These are phyloP conservation scores for Chaetomium fimeti DNA, from an alignment of 495 filamentous ascomycete genomes.

Conservation along the genomic window DNA sequence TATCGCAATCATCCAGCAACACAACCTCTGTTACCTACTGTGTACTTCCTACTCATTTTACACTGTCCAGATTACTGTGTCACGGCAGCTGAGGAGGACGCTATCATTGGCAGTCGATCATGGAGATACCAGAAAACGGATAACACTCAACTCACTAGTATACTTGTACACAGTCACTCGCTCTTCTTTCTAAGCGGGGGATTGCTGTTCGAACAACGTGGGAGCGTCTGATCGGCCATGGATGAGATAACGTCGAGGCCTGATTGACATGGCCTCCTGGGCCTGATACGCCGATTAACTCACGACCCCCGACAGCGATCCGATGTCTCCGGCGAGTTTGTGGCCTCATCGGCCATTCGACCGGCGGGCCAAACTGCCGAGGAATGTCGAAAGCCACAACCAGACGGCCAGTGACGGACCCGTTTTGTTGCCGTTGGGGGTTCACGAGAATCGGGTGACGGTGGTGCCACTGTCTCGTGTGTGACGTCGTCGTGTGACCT, in stretches of 20 bases:
- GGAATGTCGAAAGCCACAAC: background rate
- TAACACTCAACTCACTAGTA: no score
- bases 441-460: slow-evolving; percentile 13
- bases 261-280: background rate
- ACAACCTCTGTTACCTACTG: background rate
- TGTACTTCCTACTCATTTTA: no score
- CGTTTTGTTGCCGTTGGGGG: slow-evolving; percentile 6
- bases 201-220: no score
- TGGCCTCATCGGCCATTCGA: background rate
- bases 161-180: no score
- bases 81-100: no score
- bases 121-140: no score
- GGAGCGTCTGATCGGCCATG: no score
- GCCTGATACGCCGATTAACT: background rate
- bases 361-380: slow-evolving; percentile 11
- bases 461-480: slow-evolving; percentile 20
- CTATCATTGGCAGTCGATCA: no score
- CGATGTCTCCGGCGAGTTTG: slow-evolving; percentile 6
- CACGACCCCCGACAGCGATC: background rate
- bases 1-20: background rate
- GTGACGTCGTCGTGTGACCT: slow-evolving; percentile 27
- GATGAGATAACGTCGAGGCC: no score
- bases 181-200: no score
- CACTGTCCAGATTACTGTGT: no score
- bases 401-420: background rate